Conservation (phyloP, 345 rosid species). For the Schrenkiella parvula region DNA sequence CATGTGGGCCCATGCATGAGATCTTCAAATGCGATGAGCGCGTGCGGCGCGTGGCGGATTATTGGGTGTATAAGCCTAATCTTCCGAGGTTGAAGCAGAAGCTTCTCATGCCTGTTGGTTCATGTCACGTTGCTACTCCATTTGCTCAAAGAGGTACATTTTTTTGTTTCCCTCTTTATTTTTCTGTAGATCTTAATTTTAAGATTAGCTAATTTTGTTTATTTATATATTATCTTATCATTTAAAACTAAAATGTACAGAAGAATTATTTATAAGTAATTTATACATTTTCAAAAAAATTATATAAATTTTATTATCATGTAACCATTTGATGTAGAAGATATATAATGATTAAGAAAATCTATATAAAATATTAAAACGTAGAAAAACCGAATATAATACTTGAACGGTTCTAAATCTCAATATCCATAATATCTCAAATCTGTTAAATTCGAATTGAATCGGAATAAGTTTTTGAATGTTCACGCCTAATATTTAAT, state of each 20-base stretch:
- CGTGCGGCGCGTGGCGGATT: constrained; percentile 45
- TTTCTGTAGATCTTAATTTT: background rate
- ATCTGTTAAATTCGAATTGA: too few relatives aligned
- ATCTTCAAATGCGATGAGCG: constrained; percentile 72
- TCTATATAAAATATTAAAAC: background rate
- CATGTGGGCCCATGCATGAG: constrained; percentile 83
- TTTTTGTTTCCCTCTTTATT: background rate
- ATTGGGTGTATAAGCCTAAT: constrained; percentile 74
- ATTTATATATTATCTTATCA: background rate
- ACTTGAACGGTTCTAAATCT: too few relatives aligned
- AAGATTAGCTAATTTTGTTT: too few relatives aligned
- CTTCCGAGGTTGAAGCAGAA: constrained; percentile 50
- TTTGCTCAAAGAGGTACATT: constrained; percentile 40
- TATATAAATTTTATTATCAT: background rate
- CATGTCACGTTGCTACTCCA: constrained; percentile 68
- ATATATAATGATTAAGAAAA: background rate
- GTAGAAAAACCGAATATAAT: too few relatives aligned
- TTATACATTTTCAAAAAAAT: background rate
- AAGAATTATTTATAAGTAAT: too few relatives aligned
- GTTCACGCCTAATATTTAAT: too few relatives aligned
- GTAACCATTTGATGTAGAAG: background rate
- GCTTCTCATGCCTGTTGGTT: constrained; percentile 73
- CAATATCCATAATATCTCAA: too few relatives aligned
- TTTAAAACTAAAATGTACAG: too few relatives aligned
- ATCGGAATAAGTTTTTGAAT: too few relatives aligned